Percentiles rank a stretch among this genome's conserved stretches.
phyloP scores from a whole-genome alignment of 257 asterid species.

The Solanum dulcamara region DNA sequence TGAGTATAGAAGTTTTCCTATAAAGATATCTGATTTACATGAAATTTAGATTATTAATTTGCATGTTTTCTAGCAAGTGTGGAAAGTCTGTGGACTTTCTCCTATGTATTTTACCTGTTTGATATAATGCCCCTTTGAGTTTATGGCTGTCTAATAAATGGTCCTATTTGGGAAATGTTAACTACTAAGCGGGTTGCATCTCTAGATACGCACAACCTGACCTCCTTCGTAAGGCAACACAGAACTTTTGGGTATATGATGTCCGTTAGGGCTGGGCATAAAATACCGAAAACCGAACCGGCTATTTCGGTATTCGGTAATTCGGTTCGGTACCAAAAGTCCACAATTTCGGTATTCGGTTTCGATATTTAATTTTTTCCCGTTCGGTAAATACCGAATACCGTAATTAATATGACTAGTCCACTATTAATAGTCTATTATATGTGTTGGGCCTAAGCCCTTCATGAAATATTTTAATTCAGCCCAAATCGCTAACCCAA shows the following conservation, averaged over 20 bases:
- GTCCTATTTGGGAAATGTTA: neutral
- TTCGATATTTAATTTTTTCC: too few relatives aligned
- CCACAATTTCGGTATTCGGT: too few relatives aligned
- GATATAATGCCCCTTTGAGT: slow-evolving; percentile 28
- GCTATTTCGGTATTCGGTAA: too few relatives aligned
- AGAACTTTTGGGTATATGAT: neutral
- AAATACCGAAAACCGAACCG: too few relatives aligned
- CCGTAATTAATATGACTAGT: too few relatives aligned
- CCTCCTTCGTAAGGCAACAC: neutral
- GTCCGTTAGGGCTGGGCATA: too few relatives aligned
- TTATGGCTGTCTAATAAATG: neutral
- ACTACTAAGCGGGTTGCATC: neutral
- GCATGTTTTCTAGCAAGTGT: neutral
- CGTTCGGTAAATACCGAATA: too few relatives aligned
- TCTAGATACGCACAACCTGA: neutral
- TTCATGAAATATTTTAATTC: too few relatives aligned
- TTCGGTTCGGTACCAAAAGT: too few relatives aligned
- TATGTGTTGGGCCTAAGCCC: too few relatives aligned
- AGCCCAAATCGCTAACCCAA: too few relatives aligned
- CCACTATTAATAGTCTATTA: too few relatives aligned
- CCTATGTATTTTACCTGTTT: slow-evolving; percentile 11
- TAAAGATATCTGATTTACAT: neutral
- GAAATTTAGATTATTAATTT: neutral
- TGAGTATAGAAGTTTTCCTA: neutral
- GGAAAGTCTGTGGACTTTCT: neutral